These are phyloP conservation scores for Elaeagnus macrophylla DNA, from an alignment of 306 rosid genomes.

Conservation along the genomic window DNA sequence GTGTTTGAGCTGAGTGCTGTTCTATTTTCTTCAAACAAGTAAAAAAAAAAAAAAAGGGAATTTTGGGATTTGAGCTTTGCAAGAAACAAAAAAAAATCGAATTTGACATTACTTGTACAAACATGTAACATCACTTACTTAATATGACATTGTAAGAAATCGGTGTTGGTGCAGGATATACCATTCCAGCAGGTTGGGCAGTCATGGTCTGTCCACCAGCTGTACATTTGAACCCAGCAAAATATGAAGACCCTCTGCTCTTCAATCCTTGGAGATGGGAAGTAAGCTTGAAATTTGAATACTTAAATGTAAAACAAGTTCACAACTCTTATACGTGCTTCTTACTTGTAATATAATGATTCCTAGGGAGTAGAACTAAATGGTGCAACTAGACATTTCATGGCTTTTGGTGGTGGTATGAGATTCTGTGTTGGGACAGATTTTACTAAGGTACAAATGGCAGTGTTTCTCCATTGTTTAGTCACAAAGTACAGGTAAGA, in stretches of 20 bases:
- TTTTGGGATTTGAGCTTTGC: too few relatives aligned
- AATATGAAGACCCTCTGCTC: slow-evolving; percentile 65
- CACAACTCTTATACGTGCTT: slow-evolving; percentile 1
- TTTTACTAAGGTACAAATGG: slow-evolving; percentile 90
- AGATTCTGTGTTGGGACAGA: slow-evolving; percentile 97
- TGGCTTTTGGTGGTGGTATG: slow-evolving; percentile 99
- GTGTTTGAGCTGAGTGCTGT: too few relatives aligned
- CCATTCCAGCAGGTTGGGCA: slow-evolving; percentile 93
- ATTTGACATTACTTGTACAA: not conserved
- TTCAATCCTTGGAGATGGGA: slow-evolving; percentile 90
- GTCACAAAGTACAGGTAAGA: slow-evolving; percentile 76
- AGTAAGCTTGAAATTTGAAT: slow-evolving; percentile 27
- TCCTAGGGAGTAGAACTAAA: slow-evolving; percentile 53
- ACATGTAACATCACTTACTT: not conserved
- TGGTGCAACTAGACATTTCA: slow-evolving; percentile 68
- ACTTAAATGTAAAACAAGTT: not conserved
- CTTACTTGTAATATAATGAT: slow-evolving; percentile 6
- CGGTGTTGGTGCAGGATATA: slow-evolving; percentile 46
- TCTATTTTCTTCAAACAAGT: too few relatives aligned
- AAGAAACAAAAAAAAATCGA: too few relatives aligned
- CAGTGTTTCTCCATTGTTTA: slow-evolving; percentile 79
- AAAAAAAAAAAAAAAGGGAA: too few relatives aligned
- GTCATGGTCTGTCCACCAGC: slow-evolving; percentile 98
- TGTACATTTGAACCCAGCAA: slow-evolving; percentile 74
- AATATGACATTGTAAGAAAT: slow-evolving; percentile 13